phyloP scores from a whole-genome alignment of 768 basidiomycete genomes.

The Phaeolepiota aurea region DNA sequence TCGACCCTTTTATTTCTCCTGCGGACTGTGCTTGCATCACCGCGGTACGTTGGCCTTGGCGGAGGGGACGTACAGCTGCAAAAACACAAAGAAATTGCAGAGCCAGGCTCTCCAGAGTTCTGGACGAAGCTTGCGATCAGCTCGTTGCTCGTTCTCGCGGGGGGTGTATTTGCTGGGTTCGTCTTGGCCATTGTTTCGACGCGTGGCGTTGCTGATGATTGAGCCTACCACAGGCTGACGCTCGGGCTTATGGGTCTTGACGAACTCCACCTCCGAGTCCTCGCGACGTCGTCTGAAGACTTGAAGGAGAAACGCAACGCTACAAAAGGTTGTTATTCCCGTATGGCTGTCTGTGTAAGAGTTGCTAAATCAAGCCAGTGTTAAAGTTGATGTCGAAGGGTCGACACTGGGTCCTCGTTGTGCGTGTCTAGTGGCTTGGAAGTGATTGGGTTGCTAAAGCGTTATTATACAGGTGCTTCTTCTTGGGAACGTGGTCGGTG shows the following conservation, averaged over 20 bases:
- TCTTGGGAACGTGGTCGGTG: constrained; percentile 76
- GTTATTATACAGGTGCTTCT: constrained; percentile 56
- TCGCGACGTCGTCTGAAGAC: constrained; percentile 77
- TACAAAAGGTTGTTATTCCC: constrained; percentile 43
- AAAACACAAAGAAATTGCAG: constrained; percentile 6
- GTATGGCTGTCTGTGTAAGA: not conserved
- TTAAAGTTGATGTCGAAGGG: constrained; percentile 51
- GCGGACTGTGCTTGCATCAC: constrained; percentile 16
- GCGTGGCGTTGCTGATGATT: not conserved
- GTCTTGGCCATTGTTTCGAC: constrained; percentile 11
- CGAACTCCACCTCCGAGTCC: constrained; percentile 81
- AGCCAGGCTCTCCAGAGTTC: constrained; percentile 55
- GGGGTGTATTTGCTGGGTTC: constrained; percentile 91
- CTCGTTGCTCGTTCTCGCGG: constrained; percentile 62
- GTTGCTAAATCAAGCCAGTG: constrained; percentile 27
- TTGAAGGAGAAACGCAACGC: constrained; percentile 60
- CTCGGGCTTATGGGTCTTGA: constrained; percentile 93
- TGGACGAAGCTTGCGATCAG: constrained; percentile 68
- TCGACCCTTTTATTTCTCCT: constrained; percentile 14
- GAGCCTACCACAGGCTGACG: constrained; percentile 49
- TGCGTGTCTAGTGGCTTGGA: constrained; percentile 22
- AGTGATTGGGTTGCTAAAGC: constrained; percentile 1
- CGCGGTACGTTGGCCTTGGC: constrained; percentile 9
- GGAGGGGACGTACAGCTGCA: constrained; percentile 1
- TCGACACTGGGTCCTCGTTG: constrained; percentile 92